Evolutionary conservation across 208 protist species (phyloP).

Genomic region (Acanthamoeba sp.): DNA sequence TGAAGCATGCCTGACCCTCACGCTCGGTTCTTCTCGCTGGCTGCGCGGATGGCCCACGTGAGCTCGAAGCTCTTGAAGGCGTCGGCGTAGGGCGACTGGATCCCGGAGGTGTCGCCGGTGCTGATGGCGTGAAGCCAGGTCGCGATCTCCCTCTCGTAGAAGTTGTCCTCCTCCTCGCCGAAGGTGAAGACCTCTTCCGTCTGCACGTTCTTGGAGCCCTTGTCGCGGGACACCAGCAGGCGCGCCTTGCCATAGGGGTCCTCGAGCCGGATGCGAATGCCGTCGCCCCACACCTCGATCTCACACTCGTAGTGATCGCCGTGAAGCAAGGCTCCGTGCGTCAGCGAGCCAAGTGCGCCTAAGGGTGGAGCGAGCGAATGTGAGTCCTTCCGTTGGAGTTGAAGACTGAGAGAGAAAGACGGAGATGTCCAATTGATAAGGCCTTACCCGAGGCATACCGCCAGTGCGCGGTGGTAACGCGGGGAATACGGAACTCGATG

Average conservation of each 20-base stretch:
- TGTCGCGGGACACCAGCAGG: slow-evolving; percentile 7
- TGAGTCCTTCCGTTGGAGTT: too few species aligned
- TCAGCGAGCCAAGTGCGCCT: background rate
- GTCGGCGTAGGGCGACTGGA: slow-evolving; percentile 54
- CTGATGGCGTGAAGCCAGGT: slow-evolving; percentile 40
- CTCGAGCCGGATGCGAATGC: slow-evolving; percentile 8
- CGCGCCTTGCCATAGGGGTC: slow-evolving; percentile 14
- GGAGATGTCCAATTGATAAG: background rate
- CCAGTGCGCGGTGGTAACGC: slow-evolving; percentile 20
- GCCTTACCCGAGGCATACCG: background rate
- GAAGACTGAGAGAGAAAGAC: background rate
- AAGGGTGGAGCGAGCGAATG: too few species aligned
- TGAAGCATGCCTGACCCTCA: too few species aligned
- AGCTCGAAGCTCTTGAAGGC: slow-evolving; percentile 71
- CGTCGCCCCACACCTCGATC: slow-evolving; percentile 55
- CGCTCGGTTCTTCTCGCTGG: slow-evolving; percentile 48
- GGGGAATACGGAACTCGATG: slow-evolving; percentile 7
- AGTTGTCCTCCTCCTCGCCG: background rate
- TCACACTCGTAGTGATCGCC: slow-evolving; percentile 36
- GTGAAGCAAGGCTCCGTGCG: slow-evolving; percentile 1
- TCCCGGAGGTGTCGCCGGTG: background rate
- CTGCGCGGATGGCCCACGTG: slow-evolving; percentile 51
- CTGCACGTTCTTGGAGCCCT: background rate
- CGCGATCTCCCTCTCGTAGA: slow-evolving; percentile 54
- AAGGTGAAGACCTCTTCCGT: slow-evolving; percentile 20